Conservation (phyloP, 139 green algal genomes). For the Volvox africanus region DNA sequence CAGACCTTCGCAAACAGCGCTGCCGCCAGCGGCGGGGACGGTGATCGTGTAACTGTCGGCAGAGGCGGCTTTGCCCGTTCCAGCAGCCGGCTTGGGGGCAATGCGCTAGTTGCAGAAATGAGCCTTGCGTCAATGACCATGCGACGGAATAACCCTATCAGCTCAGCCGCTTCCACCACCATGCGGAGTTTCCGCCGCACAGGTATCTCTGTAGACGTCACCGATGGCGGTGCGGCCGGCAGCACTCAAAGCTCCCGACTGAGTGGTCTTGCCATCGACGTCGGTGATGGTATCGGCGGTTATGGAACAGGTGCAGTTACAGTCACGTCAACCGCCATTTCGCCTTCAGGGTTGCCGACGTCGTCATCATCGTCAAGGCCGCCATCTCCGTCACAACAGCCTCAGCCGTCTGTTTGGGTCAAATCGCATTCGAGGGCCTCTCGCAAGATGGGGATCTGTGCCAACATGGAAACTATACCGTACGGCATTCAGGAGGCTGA, state of each 20-base stretch:
- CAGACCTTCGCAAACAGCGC: neutral
- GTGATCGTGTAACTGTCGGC: neutral
- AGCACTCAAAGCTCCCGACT: neutral
- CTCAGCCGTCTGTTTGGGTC: no score
- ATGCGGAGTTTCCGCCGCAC: neutral
- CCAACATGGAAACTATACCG: neutral
- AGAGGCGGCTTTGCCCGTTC: neutral
- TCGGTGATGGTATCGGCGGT: neutral
- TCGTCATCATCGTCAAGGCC: neutral
- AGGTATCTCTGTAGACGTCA: neutral
- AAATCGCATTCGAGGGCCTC: no score
- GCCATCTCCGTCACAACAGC: neutral
- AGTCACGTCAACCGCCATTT: no score
- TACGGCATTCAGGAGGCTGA: neutral
- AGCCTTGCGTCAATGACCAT: slow-evolving; percentile 40
- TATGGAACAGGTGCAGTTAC: no score
- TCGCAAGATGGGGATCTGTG: no score
- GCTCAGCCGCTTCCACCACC: neutral
- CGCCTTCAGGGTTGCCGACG: neutral
- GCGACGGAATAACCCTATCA: slow-evolving; percentile 3
- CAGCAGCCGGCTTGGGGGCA: neutral
- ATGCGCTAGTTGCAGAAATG: slow-evolving; percentile 22
- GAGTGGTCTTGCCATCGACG: neutral
- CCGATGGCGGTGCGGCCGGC: neutral
- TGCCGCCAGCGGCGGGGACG: neutral